Evolutionary conservation across 441 rosid species (phyloP).

Genomic region (Pelargonium citronellum): DNA sequence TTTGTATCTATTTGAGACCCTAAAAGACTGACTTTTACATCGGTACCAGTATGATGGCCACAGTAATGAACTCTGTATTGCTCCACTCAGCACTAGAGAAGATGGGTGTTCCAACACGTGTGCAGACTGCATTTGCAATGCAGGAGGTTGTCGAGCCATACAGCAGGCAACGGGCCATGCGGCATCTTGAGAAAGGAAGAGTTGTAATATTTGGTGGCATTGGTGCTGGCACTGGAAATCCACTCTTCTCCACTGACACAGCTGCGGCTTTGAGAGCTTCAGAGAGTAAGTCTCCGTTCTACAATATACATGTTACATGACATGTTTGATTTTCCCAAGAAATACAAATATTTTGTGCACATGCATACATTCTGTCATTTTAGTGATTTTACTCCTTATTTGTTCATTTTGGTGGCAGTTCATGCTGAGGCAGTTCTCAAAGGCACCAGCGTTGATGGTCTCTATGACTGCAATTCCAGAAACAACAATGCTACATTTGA

Average conservation of each 20-base stretch:
- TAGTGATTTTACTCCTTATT: background rate
- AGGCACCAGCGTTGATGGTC: conserved; percentile 49
- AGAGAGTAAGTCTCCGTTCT: conserved; percentile 36
- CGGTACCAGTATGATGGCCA: conserved; percentile 79
- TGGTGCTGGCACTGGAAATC: conserved; percentile 71
- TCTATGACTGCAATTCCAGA: conserved; percentile 43
- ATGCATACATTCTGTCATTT: background rate
- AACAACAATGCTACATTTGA: conserved; percentile 36
- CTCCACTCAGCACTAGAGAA: conserved; percentile 87
- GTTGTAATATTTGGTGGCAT: conserved; percentile 92
- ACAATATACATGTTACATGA: background rate
- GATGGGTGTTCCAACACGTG: conserved; percentile 65
- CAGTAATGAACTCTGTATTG: conserved; percentile 81
- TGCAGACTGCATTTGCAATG: conserved; percentile 67
- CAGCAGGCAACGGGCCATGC: conserved; percentile 67
- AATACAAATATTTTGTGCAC: background rate
- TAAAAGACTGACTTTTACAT: background rate
- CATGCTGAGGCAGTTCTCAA: conserved; percentile 56
- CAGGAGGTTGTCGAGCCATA: conserved; percentile 78
- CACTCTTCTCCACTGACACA: conserved; percentile 82
- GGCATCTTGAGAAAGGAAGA: conserved; percentile 90
- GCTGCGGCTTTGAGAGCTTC: conserved; percentile 78
- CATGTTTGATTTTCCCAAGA: background rate
- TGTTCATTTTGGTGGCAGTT: conserved; percentile 30
- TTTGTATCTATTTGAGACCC: background rate